These are phyloP conservation scores for Pyropia yezoensis DNA, from an alignment of 23 red algal species.

Conservation along the genomic window DNA sequence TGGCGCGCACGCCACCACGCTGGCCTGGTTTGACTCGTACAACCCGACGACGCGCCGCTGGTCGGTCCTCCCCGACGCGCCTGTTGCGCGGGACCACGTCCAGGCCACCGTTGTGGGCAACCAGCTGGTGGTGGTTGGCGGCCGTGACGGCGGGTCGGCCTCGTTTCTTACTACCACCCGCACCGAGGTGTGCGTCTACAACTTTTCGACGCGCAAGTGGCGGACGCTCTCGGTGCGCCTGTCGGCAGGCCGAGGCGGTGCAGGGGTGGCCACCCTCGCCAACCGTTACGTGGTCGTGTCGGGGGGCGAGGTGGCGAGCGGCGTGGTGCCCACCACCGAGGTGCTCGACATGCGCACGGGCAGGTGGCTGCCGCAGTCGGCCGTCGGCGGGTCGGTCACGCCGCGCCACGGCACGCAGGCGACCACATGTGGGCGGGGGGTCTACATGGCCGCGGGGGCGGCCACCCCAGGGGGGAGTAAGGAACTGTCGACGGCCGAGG, in stretches of 20 bases:
- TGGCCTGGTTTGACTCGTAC: slow-evolving; percentile 66
- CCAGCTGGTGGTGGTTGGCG: slow-evolving; percentile 41
- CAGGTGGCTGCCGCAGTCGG: slow-evolving; percentile 28
- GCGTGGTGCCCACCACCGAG: not conserved
- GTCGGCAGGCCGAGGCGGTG: slow-evolving; percentile 27
- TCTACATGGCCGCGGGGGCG: slow-evolving; percentile 46
- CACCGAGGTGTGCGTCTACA: slow-evolving; percentile 28
- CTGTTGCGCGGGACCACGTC: slow-evolving; percentile 26
- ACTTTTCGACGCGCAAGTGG: slow-evolving; percentile 36
- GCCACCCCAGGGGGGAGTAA: slow-evolving; percentile 25
- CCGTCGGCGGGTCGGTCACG: slow-evolving; percentile 23
- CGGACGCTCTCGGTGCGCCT: slow-evolving; percentile 17
- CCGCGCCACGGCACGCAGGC: slow-evolving; percentile 21
- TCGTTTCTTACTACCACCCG: slow-evolving; percentile 31
- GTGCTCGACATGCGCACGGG: slow-evolving; percentile 18
- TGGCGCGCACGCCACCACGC: slow-evolving; percentile 34
- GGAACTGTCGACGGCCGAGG: slow-evolving; percentile 40
- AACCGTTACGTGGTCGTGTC: slow-evolving; percentile 32
- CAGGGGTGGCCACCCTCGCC: slow-evolving; percentile 14
- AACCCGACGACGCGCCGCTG: slow-evolving; percentile 15
- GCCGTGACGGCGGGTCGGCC: slow-evolving; percentile 33
- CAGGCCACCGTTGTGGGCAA: slow-evolving; percentile 29
- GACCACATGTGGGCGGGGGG: slow-evolving; percentile 10
- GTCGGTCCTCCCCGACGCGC: slow-evolving; percentile 2
- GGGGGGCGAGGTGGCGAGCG: slow-evolving; percentile 40